phyloP scores from a whole-genome alignment of 352 stramenopile genomes.

The Phytophthora hybrid region DNA sequence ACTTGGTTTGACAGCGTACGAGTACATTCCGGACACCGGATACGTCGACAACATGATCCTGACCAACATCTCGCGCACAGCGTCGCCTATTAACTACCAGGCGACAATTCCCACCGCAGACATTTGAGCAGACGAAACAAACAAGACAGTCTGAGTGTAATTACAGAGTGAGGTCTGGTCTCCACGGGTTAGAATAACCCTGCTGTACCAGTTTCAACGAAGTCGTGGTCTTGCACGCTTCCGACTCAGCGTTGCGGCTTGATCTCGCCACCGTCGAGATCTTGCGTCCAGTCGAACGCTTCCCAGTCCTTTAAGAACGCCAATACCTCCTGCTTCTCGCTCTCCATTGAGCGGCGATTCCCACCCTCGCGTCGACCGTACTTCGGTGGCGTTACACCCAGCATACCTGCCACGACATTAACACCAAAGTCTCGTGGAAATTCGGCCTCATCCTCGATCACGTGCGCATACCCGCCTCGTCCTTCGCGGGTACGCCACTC shows the following conservation, averaged over 20 bases:
- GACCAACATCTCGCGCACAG: slow-evolving; percentile 44
- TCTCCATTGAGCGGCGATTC: slow-evolving; percentile 52
- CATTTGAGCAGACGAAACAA: slow-evolving; percentile 46
- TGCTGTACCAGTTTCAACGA: slow-evolving; percentile 14
- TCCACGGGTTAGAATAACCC: slow-evolving; percentile 7
- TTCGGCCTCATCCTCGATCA: slow-evolving; percentile 82
- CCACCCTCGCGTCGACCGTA: slow-evolving; percentile 56
- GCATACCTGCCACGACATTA: slow-evolving; percentile 81
- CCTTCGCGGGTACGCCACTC: slow-evolving; percentile 61
- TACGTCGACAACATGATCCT: slow-evolving; percentile 57
- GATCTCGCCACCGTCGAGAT: slow-evolving; percentile 74
- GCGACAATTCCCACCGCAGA: slow-evolving; percentile 65
- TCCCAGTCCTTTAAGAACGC: slow-evolving; percentile 75
- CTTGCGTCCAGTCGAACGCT: slow-evolving; percentile 77
- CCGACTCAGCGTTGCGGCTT: slow-evolving; percentile 18
- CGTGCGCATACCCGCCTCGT: slow-evolving; percentile 73
- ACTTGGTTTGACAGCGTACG: slow-evolving; percentile 57
- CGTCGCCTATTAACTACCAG: slow-evolving; percentile 70
- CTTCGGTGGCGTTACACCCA: slow-evolving; percentile 71
- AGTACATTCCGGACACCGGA: slow-evolving; percentile 79
- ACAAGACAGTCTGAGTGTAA: slow-evolving; percentile 21
- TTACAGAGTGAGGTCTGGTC: slow-evolving; percentile 11
- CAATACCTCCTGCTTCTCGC: slow-evolving; percentile 70
- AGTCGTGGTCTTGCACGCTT: slow-evolving; percentile 12
- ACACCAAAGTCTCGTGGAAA: slow-evolving; percentile 84